Percentiles rank a stretch among this genome's conserved stretches.
Evolutionary conservation across 1,284 basidiomycete species (phyloP).

Genomic region (Cryptococcus sp.): DNA sequence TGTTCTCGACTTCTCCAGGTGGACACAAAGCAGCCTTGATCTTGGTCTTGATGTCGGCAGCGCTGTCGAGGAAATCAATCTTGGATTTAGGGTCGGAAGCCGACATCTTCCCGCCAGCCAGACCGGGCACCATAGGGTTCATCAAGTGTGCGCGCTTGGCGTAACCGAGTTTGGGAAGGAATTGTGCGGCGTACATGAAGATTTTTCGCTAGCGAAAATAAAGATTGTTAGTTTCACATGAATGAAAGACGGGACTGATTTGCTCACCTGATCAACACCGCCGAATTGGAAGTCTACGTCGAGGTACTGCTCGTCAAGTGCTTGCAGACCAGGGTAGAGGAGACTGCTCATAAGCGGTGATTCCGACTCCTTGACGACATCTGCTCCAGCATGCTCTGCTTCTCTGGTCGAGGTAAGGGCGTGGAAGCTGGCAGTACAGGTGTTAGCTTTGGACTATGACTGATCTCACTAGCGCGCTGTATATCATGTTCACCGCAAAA

Average conservation of each 20-base stretch:
- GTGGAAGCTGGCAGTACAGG: slow-evolving; percentile 61
- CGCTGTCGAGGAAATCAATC: slow-evolving; percentile 93
- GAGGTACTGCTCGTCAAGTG: slow-evolving; percentile 96
- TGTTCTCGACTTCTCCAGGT: slow-evolving; percentile 85
- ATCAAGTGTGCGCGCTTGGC: slow-evolving; percentile 94
- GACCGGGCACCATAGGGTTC: slow-evolving; percentile 97
- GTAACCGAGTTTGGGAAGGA: slow-evolving; percentile 92
- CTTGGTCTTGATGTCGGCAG: slow-evolving; percentile 82
- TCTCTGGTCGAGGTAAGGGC: slow-evolving; percentile 92
- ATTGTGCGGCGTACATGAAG: slow-evolving; percentile 95
- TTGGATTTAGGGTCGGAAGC: slow-evolving; percentile 95
- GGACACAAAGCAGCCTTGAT: slow-evolving; percentile 92
- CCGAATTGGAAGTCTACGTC: slow-evolving; percentile 98
- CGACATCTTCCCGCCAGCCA: slow-evolving; percentile 97
- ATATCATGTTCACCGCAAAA: not conserved
- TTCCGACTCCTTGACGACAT: slow-evolving; percentile 97
- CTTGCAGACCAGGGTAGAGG: slow-evolving; percentile 94
- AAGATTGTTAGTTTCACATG: slow-evolving; percentile 1
- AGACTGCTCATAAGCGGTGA: slow-evolving; percentile 87
- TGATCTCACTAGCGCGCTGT: not conserved
- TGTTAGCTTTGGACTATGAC: no score
- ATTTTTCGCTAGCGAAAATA: slow-evolving; percentile 77
- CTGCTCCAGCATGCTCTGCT: slow-evolving; percentile 95
- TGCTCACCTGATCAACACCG: slow-evolving; percentile 85
- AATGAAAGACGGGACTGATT: no score